These are phyloP conservation scores for Coemansia sp. DNA, from an alignment of 192 early-diverging fungal species.

Conservation along the genomic window DNA sequence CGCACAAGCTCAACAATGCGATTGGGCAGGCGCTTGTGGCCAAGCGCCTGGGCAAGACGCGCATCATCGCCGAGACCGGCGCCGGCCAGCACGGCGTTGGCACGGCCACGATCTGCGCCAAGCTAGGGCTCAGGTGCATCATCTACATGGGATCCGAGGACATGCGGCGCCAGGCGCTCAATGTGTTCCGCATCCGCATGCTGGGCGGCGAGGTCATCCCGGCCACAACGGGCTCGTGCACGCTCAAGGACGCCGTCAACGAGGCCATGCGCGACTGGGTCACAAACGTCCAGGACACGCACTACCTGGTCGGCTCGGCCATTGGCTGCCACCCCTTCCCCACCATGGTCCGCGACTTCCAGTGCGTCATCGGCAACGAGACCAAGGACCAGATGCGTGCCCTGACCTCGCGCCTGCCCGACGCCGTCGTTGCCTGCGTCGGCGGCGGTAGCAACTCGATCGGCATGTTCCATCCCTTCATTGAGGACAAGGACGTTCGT, in stretches of 20 bases:
- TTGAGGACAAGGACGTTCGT: conserved; percentile 77
- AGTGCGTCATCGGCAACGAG: conserved; percentile 95
- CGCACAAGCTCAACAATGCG: conserved; percentile 99
- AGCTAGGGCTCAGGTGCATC: conserved; percentile 94
- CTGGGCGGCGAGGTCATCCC: conserved; percentile 92
- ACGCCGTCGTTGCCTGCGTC: conserved; percentile 93
- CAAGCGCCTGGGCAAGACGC: conserved; percentile 90
- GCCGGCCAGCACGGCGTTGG: conserved; percentile 99
- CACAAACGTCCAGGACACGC: conserved; percentile 88
- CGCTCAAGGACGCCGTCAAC: conserved; percentile 98
- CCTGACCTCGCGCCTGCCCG: conserved; percentile 81
- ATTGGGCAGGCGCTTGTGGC: conserved; percentile 93
- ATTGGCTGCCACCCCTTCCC: conserved; percentile 99
- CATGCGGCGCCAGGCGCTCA: conserved; percentile 87
- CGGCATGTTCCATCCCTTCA: conserved; percentile 96
- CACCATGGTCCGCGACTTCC: conserved; percentile 95
- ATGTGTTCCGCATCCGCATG: conserved; percentile 94
- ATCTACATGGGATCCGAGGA: conserved; percentile 99
- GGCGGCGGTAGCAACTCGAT: conserved; percentile 98
- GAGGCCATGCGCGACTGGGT: conserved; percentile 99
- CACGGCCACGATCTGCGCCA: conserved; percentile 97
- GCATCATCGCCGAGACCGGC: conserved; percentile 98
- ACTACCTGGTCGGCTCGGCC: conserved; percentile 96
- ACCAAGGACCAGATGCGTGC: conserved; percentile 80
- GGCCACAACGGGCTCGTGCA: conserved; percentile 71